Conservation (phyloP, 768 basidiomycete genomes). For the Lentinula guzmanii region DNA sequence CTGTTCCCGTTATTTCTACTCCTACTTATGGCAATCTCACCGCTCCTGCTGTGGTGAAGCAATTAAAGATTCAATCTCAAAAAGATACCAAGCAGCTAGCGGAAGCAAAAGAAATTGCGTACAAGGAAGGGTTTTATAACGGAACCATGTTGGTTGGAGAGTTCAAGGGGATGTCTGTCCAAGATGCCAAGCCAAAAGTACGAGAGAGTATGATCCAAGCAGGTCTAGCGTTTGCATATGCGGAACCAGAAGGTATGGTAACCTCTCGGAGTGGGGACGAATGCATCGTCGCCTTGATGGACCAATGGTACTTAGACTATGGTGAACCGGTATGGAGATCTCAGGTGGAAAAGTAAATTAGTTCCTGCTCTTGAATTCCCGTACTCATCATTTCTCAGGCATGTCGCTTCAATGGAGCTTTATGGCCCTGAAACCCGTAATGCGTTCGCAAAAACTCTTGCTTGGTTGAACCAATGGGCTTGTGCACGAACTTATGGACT, state of each 20-base stretch:
- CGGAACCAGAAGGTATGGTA: constrained; percentile 90
- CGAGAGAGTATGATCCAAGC: constrained; percentile 74
- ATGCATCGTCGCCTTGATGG: constrained; percentile 96
- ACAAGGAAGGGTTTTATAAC: constrained; percentile 97
- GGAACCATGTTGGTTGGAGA: constrained; percentile 90
- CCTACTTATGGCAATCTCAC: constrained; percentile 91
- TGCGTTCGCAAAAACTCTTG: constrained; percentile 84
- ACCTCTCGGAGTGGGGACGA: constrained; percentile 91
- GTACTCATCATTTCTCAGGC: constrained; percentile 31
- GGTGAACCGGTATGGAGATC: constrained; percentile 88
- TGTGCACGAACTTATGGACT: constrained; percentile 97
- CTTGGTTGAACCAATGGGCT: constrained; percentile 98
- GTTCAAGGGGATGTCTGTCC: constrained; percentile 82
- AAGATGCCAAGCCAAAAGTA: constrained; percentile 89
- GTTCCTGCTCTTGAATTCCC: not conserved
- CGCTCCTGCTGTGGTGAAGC: constrained; percentile 76
- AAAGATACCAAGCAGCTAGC: constrained; percentile 90
- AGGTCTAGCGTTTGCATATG: constrained; percentile 82
- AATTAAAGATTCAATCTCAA: constrained; percentile 92
- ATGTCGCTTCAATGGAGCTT: constrained; percentile 82
- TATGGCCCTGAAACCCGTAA: constrained; percentile 91
- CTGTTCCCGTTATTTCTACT: constrained; percentile 82
- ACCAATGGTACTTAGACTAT: constrained; percentile 99
- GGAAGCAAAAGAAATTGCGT: constrained; percentile 96
- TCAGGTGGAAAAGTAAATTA: constrained; percentile 71